Evolutionary conservation across 768 basidiomycete genomes (phyloP), one percentile per base, ranked within the genome.

Genomic region (Collybiopsis luxurians): DNA sequence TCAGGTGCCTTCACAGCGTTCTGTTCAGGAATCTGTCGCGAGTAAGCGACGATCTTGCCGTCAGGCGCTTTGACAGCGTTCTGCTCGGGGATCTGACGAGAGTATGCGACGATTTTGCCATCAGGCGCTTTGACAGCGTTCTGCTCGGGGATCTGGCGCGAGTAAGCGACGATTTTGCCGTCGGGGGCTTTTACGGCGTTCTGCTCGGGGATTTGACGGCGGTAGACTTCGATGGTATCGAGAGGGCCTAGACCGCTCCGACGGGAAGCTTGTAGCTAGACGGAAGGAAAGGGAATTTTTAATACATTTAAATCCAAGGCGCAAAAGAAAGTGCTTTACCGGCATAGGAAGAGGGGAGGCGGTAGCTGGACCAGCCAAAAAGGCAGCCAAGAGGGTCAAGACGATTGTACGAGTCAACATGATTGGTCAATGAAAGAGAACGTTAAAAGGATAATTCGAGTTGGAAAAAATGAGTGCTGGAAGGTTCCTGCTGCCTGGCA

Each of bases 381-480:
- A 60, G 55, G 77, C 69, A 51, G 77, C 64, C 56, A 79, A 59
- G 55, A 76, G 60, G 50, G 77, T 65, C 23, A n/a, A 51, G 53
- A 78, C 55, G 63, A 78, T 59, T 55, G 71, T 65, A 62, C 73
- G 66, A 56, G 70, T 60, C 66, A 82, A 72, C 84, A 86, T 85
- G 69, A 63, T 60, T 42, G 63, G 60, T 64, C 42, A 50, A 57
- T 36, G 23, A 39, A 43, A 52, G 39, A 63, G 53, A 48, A 42
- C 31, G 46, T 53, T 15, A 55, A 59, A 61, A 56, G 46, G n/a
- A n/a, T n/a, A n/a, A n/a, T n/a, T n/a, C 60, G 59, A 54, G 55
- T 34, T 36, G 46, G 21, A 21, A 45, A 60, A 61, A 49, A 52
- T 31, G 51, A 53, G 51, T 54, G 48, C 48, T 44, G 34, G 62